A percentile compares a stretch with the other conserved stretches of the same genome.
Evolutionary conservation across 495 filamentous ascomycete genomes (phyloP).

Genomic region (Filosporella fistucella): DNA sequence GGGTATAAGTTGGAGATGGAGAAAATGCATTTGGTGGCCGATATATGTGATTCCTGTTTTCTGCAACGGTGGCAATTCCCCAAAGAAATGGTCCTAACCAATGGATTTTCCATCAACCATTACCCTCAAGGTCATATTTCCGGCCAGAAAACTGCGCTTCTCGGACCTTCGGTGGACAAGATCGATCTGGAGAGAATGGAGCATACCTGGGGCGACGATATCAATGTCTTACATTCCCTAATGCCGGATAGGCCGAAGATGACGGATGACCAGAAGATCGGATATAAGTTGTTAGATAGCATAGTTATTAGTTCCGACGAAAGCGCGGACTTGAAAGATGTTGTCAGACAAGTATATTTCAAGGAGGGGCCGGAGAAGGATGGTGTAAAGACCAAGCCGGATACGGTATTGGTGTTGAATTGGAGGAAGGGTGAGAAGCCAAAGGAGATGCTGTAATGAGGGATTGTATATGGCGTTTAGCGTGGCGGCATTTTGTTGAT

Average conservation of each 20-base stretch:
- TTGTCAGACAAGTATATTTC: conserved; percentile 23
- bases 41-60: conserved; percentile 51
- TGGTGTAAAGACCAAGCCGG: neutral
- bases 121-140: conserved; percentile 32
- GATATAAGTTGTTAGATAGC: conserved; percentile 17
- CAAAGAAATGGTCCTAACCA: conserved; percentile 50
- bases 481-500: no score
- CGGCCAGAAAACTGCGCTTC: conserved; percentile 10
- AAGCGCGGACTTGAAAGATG: conserved; percentile 1
- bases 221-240: conserved; percentile 17
- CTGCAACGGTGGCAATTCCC: conserved; percentile 54
- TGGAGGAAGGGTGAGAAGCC: conserved; percentile 15
- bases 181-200: conserved; percentile 20
- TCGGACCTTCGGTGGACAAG: conserved; percentile 7
- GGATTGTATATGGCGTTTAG: no score
- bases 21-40: conserved; percentile 40
- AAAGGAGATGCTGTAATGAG: no score
- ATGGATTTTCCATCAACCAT: conserved; percentile 50
- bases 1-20: conserved; percentile 48
- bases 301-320: conserved; percentile 6
- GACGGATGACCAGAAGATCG: conserved; percentile 6
- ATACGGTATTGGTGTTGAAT: conserved; percentile 21
- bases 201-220: conserved; percentile 21
- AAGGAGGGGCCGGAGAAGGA: conserved; percentile 14
- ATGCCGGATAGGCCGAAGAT: conserved; percentile 12